Conservation (phyloP, 2,329 filamentous ascomycete genomes). For the Arachnomyces sp. region DNA sequence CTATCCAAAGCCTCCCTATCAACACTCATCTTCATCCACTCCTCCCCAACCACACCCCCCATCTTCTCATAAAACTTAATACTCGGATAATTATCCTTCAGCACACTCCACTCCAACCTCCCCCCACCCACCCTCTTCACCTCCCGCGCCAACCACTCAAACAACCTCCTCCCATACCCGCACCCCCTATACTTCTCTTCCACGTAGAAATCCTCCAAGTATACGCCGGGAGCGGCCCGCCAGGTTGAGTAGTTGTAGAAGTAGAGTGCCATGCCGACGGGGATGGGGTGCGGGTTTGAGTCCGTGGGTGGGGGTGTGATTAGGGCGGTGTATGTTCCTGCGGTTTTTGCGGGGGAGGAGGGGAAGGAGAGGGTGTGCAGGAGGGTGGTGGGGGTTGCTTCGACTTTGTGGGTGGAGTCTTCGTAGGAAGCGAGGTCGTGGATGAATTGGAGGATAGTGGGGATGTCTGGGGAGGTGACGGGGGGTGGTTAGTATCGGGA, state of each 20-base stretch:
- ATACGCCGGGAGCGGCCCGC: constrained; percentile 78
- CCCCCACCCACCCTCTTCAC: constrained; percentile 62
- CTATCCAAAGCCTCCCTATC: constrained; percentile 36
- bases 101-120: constrained; percentile 79
- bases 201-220: constrained; percentile 90
- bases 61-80: constrained; percentile 68
- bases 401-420: constrained; percentile 62
- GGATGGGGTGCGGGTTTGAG: constrained; percentile 27
- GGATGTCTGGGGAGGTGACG: constrained; percentile 53
- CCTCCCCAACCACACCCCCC: constrained; percentile 38
- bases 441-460: constrained; percentile 72
- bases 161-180: constrained; percentile 70
- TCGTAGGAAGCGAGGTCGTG: constrained; percentile 83
- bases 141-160: constrained; percentile 71
- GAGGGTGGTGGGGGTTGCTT: constrained; percentile 70
- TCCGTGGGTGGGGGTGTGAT: constrained; percentile 45
- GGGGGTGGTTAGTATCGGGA: background rate
- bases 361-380: constrained; percentile 71
- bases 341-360: constrained; percentile 37
- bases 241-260: constrained; percentile 97
- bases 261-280: constrained; percentile 77
- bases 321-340: constrained; percentile 67
- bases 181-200: constrained; percentile 58
- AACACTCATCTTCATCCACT: constrained; percentile 44
- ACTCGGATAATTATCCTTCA: constrained; percentile 88